Base-by-base conservation (phyloP, 768 basidiomycete genomes). In the Lentinus brumalis region DNA sequence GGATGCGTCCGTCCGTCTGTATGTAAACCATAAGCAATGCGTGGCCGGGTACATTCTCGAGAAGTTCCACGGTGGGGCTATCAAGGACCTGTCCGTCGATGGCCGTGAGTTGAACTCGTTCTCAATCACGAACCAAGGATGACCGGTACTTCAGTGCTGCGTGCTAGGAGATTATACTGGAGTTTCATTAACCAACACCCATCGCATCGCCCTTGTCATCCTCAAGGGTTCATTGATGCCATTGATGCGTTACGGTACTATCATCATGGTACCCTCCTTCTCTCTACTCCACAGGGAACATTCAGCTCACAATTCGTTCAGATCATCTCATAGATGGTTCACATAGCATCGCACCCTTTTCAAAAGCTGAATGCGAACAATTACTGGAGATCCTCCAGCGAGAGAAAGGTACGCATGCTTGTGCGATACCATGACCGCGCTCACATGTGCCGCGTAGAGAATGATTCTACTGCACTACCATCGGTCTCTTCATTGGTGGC, bases 351-450 rank as follows among this genome's bases (percentile, higher is more conserved):
- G 81, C 79, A 15, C 83, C 84, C 2, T 85, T 85, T 61, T 83
- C 83, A 1, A 83, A 82, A 67, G 50, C 59, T 2, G 83, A 85
- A 71, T 84, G 83, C 53, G 79, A 83, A 64, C 80, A 84, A 53
- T 70, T 85, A 15, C 71, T 78, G 2, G 69, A 71, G n/a, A 67
- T 80, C 7, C 55, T 71, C 1, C 61, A 66, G 3, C 53, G 53
- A 5, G 50, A 59, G 14, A 56, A 56, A 61, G 53, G 70, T 68
- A 39, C 29, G 62, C 30, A 7, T 1, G 3, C 2, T 49, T 15
- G 14, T 38, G 41, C 1, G 41, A 44, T 15, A 14, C 15, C n/a
- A 7, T 21, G 30, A 39, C 30, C 35, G 16, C 40, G 12, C 3
- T 16, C n/a, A 16, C 21, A 42, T 18, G 9, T 26, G 38, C 57